Evolutionary conservation across 179 eudicot genomes (phyloP), one percentile per base, ranked within the genome.

Genomic region (Vitellaria paradoxa): DNA sequence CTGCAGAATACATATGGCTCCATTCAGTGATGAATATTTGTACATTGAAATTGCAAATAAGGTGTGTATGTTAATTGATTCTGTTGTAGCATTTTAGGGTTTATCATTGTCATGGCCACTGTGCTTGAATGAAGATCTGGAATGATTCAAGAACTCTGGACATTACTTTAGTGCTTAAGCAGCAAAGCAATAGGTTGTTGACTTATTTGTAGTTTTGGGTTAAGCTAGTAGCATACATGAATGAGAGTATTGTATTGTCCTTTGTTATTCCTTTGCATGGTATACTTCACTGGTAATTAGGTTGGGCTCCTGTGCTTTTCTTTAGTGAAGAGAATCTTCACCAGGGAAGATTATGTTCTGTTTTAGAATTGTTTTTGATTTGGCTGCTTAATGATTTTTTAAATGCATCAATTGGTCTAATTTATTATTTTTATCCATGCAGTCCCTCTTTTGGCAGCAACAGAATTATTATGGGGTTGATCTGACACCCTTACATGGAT

Each of bases 361-460:
- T 55, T 53, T 14, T 52, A 10, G 17, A 17, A 30, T 18, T 42
- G 37, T 57, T 56, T 37, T 56, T 50, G 0, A 0, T 40, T 37
- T 11, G 24, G 26, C 23, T 9, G 17, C 8, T 66, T 17, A 15
- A 45, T 65, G 11, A 15, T 30, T 78, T 66, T 59, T 49, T 14
- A 68, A 42, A 26, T 47, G 53, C 73, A 68, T 67, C 23, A 46
- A 59, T 21, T 53, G 57, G 56, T 72, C 70, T 78, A 70, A 26
- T 7, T 37, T 61, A 14, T 59, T 70, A 10, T 73, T 80, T 71
- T 65, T 80, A 65, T 21, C 45, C 57, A 46, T 80, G 79, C 90
- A 96, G 99, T 92, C 99, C 76, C 90, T 94, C 62, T 96, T 96
- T 83, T 96, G 99, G 99, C 99, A 96, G 88, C 99, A 96, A 82